Evolutionary conservation across 306 rosid species (phyloP).

Genomic region (Quercus engelmannii): DNA sequence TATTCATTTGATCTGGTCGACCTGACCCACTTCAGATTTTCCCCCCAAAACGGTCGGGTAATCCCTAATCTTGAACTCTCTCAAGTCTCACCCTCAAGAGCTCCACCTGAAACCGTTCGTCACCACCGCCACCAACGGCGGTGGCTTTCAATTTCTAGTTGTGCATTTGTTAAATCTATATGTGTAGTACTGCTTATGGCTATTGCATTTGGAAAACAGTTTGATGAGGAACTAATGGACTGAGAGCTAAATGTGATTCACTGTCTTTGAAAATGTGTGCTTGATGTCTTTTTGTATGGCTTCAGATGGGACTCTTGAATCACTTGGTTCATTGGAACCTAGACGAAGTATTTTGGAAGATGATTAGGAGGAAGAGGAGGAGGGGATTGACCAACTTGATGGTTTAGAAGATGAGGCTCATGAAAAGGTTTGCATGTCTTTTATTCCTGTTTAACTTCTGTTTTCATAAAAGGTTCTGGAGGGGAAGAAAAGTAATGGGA

Average conservation of each 20-base stretch:
- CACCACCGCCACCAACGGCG: too few species aligned
- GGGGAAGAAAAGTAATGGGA: not conserved
- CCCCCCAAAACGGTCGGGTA: too few species aligned
- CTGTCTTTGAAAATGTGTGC: not conserved
- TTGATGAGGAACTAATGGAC: not conserved
- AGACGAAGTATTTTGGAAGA: constrained; percentile 93
- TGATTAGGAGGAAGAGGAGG: constrained; percentile 96
- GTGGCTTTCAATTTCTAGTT: too few species aligned
- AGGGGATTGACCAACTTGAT: constrained; percentile 70
- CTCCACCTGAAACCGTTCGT: too few species aligned
- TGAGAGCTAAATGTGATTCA: not conserved
- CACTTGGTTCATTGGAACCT: constrained; percentile 56
- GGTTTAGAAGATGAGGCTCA: constrained; percentile 58
- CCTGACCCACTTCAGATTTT: too few species aligned
- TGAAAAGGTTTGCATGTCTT: constrained; percentile 53
- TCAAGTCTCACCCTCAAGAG: too few species aligned
- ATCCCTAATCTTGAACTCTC: too few species aligned
- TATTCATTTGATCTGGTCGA: too few species aligned
- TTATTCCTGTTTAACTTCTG: not conserved
- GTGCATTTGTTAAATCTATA: too few species aligned
- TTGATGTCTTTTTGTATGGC: too few species aligned
- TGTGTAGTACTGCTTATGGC: too few species aligned
- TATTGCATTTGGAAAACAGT: not conserved
- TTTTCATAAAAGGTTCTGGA: not conserved
- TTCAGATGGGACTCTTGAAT: constrained; percentile 39